Base-by-base conservation (phyloP, 768 basidiomycete species). In the Peribolospora baueri region DNA sequence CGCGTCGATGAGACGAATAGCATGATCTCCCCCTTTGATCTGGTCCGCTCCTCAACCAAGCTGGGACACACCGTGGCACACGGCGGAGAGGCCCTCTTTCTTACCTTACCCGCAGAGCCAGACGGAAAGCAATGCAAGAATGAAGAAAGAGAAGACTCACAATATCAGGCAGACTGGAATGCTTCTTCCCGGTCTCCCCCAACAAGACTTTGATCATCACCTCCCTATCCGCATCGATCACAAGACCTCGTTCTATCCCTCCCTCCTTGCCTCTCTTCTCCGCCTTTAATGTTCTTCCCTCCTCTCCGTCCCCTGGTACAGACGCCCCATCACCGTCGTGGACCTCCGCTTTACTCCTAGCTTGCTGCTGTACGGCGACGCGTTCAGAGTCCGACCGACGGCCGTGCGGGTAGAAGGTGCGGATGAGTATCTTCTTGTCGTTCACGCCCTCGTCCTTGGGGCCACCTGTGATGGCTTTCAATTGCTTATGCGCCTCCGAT, bases 171-270 rank as follows among this genome's bases (percentile, higher is more conserved):
- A 59, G 14, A 51, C 45, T 57, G 3, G 47, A 51, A 38, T 59
- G 58, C 45, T 57, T 59, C 5, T 57, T 54, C 7, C 58, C 58
- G 50, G 47, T 54, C 56, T 59, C 41, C 3, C 58, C 58, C 10
- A 59, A 38, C 9, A 59, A 25, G 14, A 57, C 49, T 10, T 41
- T 49, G 2, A 59, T 39, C 56, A 52, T 51, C 11, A 55, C 42
- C 51, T 59, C 58, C 4, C 56, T 46, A 36, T 59, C 58, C 6
- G 25, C 58, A 11, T 59, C 59, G 3, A 60, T 11, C 36, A 55
- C 56, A 49, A 60, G 55, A 11, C 56, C 56, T 10, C 52, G 52
- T 2, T 57, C 52, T 41, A 25, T 25, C 37, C 6, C 11, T 40
- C 36, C n/a, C 54, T 10, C n/a, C 49, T 3, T 4, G 0, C 37